These are phyloP conservation scores for Angomonas deanei DNA, from an alignment of 208 protist species.

Conservation along the genomic window DNA sequence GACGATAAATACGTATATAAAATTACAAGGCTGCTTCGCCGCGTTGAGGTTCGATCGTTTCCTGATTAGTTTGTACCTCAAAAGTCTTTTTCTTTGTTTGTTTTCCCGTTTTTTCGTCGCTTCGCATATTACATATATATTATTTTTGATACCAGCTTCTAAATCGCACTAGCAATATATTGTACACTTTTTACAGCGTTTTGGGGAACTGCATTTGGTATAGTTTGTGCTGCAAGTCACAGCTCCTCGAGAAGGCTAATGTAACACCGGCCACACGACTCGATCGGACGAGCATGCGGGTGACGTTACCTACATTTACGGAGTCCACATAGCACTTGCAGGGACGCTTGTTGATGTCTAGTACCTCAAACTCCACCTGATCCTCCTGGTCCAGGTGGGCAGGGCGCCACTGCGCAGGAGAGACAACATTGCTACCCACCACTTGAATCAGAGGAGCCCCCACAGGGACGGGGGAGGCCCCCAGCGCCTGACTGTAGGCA, in stretches of 20 bases:
- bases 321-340: slow-evolving; percentile 87
- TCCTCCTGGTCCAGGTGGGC: slow-evolving; percentile 86
- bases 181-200: slow-evolving; percentile 26
- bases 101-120: background rate
- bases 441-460: slow-evolving; percentile 83
- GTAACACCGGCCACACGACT: slow-evolving; percentile 77
- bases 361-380: slow-evolving; percentile 84
- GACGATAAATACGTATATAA: background rate
- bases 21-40: background rate
- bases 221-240: slow-evolving; percentile 86
- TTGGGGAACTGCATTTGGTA: slow-evolving; percentile 89
- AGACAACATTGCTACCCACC: slow-evolving; percentile 88
- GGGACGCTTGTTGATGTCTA: slow-evolving; percentile 77
- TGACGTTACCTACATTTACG: slow-evolving; percentile 79
- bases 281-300: slow-evolving; percentile 76
- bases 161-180: no score
- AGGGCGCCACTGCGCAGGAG: slow-evolving; percentile 81
- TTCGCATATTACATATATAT: background rate
- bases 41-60: background rate
- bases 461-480: slow-evolving; percentile 84
- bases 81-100: background rate
- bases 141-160: no score
- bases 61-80: background rate
- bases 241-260: slow-evolving; percentile 81
- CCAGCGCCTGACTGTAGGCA: slow-evolving; percentile 82